Evolutionary conservation across 108 stramenopile genomes (phyloP).

Genomic region (Stephanodiscus triporus): DNA sequence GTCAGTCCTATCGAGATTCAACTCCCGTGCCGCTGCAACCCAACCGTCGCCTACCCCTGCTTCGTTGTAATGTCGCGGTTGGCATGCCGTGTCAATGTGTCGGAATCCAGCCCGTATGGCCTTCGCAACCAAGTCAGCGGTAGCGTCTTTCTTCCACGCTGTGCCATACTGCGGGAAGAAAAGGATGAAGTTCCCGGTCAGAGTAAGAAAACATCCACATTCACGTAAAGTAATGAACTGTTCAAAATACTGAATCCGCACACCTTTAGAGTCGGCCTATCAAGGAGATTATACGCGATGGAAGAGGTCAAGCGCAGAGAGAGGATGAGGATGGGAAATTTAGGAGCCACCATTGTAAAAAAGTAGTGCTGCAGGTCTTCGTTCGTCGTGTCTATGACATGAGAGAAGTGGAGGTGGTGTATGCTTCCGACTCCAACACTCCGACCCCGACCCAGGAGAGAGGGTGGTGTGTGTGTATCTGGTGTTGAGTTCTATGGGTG

Average conservation of each 20-base stretch:
- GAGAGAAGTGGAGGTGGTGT: too few species aligned
- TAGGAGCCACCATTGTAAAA: background rate
- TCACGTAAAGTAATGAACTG: too few species aligned
- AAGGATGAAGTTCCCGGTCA: too few species aligned
- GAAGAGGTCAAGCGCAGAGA: conserved; percentile 1
- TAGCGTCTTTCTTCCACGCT: conserved; percentile 68
- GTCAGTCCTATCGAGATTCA: conserved; percentile 44
- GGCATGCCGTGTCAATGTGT: conserved; percentile 68
- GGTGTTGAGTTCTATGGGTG: too few species aligned
- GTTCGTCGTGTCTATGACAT: background rate
- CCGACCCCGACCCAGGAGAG: too few species aligned
- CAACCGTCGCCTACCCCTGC: conserved; percentile 54
- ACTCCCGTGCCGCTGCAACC: conserved; percentile 33
- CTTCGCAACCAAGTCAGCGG: conserved; percentile 43
- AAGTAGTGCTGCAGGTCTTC: background rate
- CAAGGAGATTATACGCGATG: conserved; percentile 19
- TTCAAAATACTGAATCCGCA: too few species aligned
- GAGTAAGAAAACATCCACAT: too few species aligned
- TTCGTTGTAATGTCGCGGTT: conserved; percentile 70
- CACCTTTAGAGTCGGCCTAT: conserved; percentile 35
- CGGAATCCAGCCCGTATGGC: conserved; percentile 59
- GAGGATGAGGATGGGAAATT: background rate
- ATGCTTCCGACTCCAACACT: too few species aligned
- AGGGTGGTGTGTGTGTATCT: background rate
- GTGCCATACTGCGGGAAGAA: conserved; percentile 47